Evolutionary conservation across 441 rosid genomes (phyloP), one percentile per base, ranked within the genome.

Genomic region (Codiaeum variegatum): DNA sequence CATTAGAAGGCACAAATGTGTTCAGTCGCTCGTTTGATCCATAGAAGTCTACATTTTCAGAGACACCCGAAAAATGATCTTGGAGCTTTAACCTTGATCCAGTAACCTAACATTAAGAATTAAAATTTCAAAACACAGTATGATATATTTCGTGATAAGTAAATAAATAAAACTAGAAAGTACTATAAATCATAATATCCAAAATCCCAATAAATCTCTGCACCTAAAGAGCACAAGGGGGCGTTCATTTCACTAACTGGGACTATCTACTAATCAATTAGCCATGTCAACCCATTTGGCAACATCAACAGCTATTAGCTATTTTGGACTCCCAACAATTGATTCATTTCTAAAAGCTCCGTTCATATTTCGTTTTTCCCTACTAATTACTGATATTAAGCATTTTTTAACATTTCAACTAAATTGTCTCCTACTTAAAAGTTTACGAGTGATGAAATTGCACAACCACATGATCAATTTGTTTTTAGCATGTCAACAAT

Each of bases 41-140:
- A 31, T 15, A 74, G 34, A 59, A 71, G 21, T 83, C 76, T 46
- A 68, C 58, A 49, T 56, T 66, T 66, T 83, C 81, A 8, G 77
- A 21, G 56, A 77, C 78, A 66, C 78, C 82, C 34, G 78, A 67
- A 9, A 63, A 72, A 67, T 71, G 77, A 70, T 85, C 83, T 62
- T 74, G 80, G 40, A 75, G 74, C 81, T 76, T 76, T 71, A 77
- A 13, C 77, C 84, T 81, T 40, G 73, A 49, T 26, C 80, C 83
- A 69, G 69, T 56, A 60, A 73, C 80, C 88, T 85, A 68, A 63
- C 58, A 71, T 23, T 51, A 28, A 73, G 32, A 66, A 32, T n/a
- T 16, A 67, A 71, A 23, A 49, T 66, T 36, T 6, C 24, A 62
- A 52, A 12, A 62, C 42, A 28, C 34, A 16, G 26, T 2, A 58